Conservation (phyloP, 371 early-diverging fungal species). For the Synchytrium microbalum region DNA sequence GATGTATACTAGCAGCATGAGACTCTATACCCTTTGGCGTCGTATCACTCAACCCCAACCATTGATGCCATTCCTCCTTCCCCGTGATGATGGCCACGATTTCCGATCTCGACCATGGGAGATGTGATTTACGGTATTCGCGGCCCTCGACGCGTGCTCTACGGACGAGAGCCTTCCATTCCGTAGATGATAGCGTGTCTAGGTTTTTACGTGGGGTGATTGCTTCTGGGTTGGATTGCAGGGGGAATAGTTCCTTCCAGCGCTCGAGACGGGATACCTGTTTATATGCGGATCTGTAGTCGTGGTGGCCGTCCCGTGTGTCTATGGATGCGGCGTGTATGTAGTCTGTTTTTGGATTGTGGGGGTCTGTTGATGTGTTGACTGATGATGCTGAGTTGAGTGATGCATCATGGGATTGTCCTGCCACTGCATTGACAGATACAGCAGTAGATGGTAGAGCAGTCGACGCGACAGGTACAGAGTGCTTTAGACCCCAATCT, state of each 20-base stretch:
- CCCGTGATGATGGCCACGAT: not conserved
- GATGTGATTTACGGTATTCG: too few relatives aligned
- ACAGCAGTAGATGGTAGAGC: not conserved
- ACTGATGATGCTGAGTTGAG: not conserved
- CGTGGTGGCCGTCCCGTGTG: not conserved
- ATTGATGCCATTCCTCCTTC: not conserved
- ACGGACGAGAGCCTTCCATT: too few relatives aligned
- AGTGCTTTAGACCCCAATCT: not conserved
- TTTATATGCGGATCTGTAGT: not conserved
- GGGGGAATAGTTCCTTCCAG: not conserved
- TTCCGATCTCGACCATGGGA: too few relatives aligned
- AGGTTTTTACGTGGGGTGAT: not conserved
- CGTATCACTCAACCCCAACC: not conserved
- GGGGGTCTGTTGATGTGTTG: too few relatives aligned
- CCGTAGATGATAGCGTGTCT: too few relatives aligned
- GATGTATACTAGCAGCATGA: not conserved
- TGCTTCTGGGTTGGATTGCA: not conserved
- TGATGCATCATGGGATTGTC: not conserved
- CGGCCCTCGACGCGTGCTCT: too few relatives aligned
- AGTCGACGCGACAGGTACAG: not conserved
- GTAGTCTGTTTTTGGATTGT: not conserved
- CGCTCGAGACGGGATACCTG: not conserved
- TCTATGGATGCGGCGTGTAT: not conserved
- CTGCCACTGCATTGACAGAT: not conserved
- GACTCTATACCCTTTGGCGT: too few relatives aligned